These are phyloP conservation scores for Cryphonectria japonica DNA, from an alignment of 2,329 filamentous ascomycete genomes.

Conservation along the genomic window DNA sequence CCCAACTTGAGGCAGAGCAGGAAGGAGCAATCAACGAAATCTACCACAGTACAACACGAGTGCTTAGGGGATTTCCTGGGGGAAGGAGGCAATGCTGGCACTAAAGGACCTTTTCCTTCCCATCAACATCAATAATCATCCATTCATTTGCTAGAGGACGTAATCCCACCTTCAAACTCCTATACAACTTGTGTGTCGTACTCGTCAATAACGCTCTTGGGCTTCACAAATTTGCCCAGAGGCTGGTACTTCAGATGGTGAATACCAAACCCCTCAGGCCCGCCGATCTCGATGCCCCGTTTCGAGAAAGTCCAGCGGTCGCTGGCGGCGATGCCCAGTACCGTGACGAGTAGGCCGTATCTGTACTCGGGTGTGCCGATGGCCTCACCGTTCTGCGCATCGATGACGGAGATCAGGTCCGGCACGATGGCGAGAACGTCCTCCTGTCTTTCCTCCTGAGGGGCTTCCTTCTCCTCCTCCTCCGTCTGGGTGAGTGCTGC, in stretches of 20 bases:
- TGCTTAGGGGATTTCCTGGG: background rate
- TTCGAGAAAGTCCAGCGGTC: conserved; percentile 50
- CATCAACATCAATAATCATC: background rate
- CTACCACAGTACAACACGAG: background rate
- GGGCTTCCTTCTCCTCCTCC: conserved; percentile 31
- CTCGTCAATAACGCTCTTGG: conserved; percentile 58
- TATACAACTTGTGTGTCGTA: conserved; percentile 35
- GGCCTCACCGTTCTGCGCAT: conserved; percentile 59
- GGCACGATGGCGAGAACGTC: conserved; percentile 58
- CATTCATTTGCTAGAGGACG: no score
- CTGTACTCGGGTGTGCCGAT: conserved; percentile 61
- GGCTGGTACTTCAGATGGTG: conserved; percentile 52
- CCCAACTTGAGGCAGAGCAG: background rate
- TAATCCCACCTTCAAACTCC: no score
- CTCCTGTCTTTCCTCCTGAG: conserved; percentile 44
- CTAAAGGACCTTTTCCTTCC: background rate
- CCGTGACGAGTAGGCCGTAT: conserved; percentile 55
- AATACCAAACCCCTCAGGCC: conserved; percentile 53
- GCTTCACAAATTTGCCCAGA: conserved; percentile 52
- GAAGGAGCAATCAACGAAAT: background rate
- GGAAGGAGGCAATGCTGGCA: background rate
- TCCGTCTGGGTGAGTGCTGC: background rate
- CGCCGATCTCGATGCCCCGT: conserved; percentile 54
- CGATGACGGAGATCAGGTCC: conserved; percentile 59
- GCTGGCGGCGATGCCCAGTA: conserved; percentile 51